A percentile compares a stretch with the other conserved stretches of the same genome.
phyloP scores from a whole-genome alignment of 2,329 filamentous ascomycete species.

The Neonectria neomacrospora region DNA sequence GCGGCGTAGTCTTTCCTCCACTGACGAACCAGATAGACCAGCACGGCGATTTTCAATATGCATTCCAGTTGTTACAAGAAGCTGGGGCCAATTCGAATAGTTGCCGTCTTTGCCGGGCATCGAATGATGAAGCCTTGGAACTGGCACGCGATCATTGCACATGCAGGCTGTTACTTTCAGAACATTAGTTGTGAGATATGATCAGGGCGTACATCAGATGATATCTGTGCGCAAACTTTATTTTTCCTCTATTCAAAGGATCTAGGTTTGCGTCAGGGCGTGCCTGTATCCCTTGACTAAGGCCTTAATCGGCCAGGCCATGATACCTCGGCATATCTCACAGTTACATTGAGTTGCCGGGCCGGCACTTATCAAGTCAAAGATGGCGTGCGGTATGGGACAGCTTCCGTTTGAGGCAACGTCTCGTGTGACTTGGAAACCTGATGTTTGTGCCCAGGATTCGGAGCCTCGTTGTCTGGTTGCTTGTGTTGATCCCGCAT shows the following conservation, averaged over 20 bases:
- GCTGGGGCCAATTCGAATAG: not conserved
- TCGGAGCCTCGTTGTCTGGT: not conserved
- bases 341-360: not conserved
- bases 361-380: not conserved
- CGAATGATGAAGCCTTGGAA: not conserved
- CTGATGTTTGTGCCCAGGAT: not conserved
- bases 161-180: not conserved
- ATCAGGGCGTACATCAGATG: not conserved
- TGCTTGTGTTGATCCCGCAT: not conserved
- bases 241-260: not conserved
- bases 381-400: not conserved
- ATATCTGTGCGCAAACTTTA: not conserved
- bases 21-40: not conserved
- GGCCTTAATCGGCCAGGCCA: not conserved
- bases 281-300: not conserved
- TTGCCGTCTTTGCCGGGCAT: not conserved
- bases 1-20: not conserved
- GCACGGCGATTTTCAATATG: not conserved
- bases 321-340: not conserved
- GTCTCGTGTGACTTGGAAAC: not conserved
- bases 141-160: not conserved
- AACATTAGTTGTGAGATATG: not conserved
- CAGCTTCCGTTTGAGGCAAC: not conserved
- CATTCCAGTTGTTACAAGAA: not conserved
- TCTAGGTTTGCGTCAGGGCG: conserved; percentile 1